These are phyloP conservation scores for Macrotyloma uniflorum DNA, from an alignment of 306 rosid genomes.

Conservation along the genomic window DNA sequence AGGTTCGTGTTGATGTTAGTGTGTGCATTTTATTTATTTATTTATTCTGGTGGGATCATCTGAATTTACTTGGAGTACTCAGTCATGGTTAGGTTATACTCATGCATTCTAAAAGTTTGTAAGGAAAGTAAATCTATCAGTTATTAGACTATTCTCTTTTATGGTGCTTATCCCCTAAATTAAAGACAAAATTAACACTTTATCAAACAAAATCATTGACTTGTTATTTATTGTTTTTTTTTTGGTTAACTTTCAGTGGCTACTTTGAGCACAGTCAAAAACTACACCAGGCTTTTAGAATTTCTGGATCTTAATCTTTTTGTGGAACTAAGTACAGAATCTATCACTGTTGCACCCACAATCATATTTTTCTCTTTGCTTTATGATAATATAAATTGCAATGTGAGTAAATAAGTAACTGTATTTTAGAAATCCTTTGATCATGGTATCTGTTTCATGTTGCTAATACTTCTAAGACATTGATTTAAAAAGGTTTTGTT, in stretches of 20 bases:
- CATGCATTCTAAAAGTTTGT: not conserved
- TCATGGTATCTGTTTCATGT: conserved; percentile 16
- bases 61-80: conserved; percentile 4
- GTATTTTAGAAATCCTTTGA: not conserved
- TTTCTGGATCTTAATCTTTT: conserved; percentile 14
- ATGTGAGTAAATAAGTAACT: not conserved
- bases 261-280: conserved; percentile 8
- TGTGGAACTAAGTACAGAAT: not conserved
- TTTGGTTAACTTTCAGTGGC: not conserved
- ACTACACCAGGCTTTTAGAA: not conserved
- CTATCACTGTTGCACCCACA: not conserved
- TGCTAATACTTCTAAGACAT: not conserved
- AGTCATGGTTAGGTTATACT: not conserved
- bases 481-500: not conserved
- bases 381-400: conserved; percentile 5
- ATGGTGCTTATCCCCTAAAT: not conserved
- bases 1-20: conserved; percentile 56
- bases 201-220: not conserved
- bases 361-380: not conserved
- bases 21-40: not conserved
- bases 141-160: not conserved
- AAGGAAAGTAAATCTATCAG: conserved; percentile 3
- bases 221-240: conserved; percentile 17
- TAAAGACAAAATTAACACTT: not conserved
- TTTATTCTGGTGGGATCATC: not conserved